These are phyloP conservation scores for Aspergillus awamori DNA, from an alignment of 2,329 filamentous ascomycete species.

Conservation along the genomic window DNA sequence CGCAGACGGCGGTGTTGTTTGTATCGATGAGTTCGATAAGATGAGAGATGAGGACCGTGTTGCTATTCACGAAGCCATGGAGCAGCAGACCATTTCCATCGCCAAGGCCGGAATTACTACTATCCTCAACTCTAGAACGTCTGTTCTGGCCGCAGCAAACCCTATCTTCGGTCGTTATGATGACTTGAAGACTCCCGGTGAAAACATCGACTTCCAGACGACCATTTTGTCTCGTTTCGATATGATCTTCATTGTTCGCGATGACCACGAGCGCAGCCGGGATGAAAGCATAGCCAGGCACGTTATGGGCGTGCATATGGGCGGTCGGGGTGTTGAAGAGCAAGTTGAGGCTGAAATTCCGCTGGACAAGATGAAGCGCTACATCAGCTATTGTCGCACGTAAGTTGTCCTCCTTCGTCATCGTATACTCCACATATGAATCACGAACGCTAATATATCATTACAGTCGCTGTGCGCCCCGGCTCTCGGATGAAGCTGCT, in stretches of 20 bases:
- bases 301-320: constrained; percentile 98
- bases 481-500: constrained; percentile 84
- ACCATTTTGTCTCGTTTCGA: constrained; percentile 98
- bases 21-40: constrained; percentile 99
- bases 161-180: constrained; percentile 98
- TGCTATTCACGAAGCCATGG: constrained; percentile 99
- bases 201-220: constrained; percentile 99
- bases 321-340: constrained; percentile 79
- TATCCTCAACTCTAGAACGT: constrained; percentile 93
- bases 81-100: constrained; percentile 98
- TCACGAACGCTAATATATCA: background rate
- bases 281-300: constrained; percentile 94
- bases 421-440: background rate
- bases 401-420: constrained; percentile 51
- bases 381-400: constrained; percentile 96
- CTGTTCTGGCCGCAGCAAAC: constrained; percentile 92
- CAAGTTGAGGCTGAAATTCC: constrained; percentile 83
- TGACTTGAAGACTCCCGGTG: constrained; percentile 93
- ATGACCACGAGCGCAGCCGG: constrained; percentile 85
- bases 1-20: constrained; percentile 93
- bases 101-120: constrained; percentile 98
- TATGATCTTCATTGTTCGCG: constrained; percentile 99
- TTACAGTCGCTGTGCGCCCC: constrained; percentile 80
- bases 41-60: constrained; percentile 98
- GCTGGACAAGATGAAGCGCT: constrained; percentile 95